Evolutionary conservation across 805 yeast genomes (phyloP).

Genomic region (Candida broadrunensis): DNA sequence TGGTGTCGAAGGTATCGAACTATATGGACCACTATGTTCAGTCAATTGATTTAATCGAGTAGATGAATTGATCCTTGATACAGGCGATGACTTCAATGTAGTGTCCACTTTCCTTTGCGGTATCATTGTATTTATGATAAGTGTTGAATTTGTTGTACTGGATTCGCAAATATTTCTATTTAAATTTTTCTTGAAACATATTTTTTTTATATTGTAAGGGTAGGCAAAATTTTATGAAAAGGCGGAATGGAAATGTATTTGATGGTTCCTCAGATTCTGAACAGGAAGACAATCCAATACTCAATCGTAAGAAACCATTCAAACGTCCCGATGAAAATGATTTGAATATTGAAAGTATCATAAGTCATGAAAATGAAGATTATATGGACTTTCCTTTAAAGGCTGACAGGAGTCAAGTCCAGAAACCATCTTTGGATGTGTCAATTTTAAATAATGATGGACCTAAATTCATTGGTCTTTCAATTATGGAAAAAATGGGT

Average conservation of each 20-base stretch:
- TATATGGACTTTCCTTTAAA: conserved; percentile 9
- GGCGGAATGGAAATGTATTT: conserved; percentile 1
- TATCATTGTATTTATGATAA: conserved; percentile 14
- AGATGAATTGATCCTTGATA: conserved; percentile 35
- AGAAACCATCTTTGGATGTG: neutral
- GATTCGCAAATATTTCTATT: too few relatives aligned
- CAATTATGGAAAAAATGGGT: conserved; percentile 62
- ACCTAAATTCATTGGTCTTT: conserved; percentile 40
- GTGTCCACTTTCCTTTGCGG: conserved; percentile 25
- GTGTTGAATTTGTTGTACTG: too few relatives aligned
- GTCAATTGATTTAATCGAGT: conserved; percentile 24
- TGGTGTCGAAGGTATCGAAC: conserved; percentile 27
- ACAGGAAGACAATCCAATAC: neutral
- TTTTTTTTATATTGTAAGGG: too few relatives aligned
- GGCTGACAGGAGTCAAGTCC: neutral
- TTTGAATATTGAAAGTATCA: neutral
- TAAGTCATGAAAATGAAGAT: conserved; percentile 3
- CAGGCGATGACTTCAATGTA: conserved; percentile 29
- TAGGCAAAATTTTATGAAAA: conserved; percentile 1
- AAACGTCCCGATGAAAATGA: conserved; percentile 2
- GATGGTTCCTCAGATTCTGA: conserved; percentile 1
- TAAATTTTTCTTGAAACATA: too few relatives aligned
- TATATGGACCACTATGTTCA: conserved; percentile 5
- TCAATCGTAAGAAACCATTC: neutral
- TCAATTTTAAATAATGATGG: conserved; percentile 6